These are phyloP conservation scores for Fraxinus velutina DNA, from an alignment of 305 asterid species.

Conservation along the genomic window DNA sequence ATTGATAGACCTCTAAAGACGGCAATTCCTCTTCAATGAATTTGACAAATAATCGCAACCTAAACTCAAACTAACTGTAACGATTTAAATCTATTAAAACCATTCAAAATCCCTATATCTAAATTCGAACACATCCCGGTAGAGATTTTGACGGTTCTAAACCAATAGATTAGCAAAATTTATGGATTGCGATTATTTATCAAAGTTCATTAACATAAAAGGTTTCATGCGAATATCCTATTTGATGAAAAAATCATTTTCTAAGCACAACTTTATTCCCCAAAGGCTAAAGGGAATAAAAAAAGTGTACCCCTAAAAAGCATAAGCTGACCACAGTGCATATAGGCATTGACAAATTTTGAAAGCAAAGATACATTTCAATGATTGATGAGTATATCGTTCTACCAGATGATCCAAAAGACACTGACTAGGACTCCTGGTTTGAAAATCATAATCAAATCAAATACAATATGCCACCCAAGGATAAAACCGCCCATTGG, in stretches of 20 bases:
- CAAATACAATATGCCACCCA: constrained; percentile 6
- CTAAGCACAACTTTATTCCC: background rate
- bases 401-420: background rate
- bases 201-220: too few species aligned
- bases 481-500: constrained; percentile 32
- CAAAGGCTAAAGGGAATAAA: background rate
- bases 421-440: background rate
- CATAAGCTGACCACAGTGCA: background rate
- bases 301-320: background rate
- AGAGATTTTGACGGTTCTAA: background rate
- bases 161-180: background rate
- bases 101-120: background rate
- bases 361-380: background rate
- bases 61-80: too few species aligned
- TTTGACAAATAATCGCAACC: background rate
- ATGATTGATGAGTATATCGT: background rate
- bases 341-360: background rate
- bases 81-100: background rate
- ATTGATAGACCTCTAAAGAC: background rate
- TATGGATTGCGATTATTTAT: too few species aligned
- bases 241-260: background rate
- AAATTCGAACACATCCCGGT: background rate
- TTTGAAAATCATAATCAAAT: background rate
- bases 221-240: background rate
- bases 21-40: background rate